A percentile compares a stretch with the other conserved stretches of the same genome.
Conservation (phyloP, 169 alveolate species). For the Cryptosporidium sp. region DNA sequence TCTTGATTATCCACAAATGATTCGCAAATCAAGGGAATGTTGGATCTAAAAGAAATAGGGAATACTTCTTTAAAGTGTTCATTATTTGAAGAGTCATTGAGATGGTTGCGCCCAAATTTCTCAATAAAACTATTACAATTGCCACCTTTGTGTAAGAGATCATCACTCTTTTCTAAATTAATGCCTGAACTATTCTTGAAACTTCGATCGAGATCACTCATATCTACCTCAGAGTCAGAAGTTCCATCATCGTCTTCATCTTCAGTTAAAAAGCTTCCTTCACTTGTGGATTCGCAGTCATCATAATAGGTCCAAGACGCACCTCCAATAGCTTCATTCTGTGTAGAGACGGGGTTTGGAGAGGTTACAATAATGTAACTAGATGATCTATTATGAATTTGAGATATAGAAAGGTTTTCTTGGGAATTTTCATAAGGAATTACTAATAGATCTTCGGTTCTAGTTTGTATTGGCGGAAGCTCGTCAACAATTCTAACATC, state of each 20-base stretch:
- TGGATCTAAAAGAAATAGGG: not conserved
- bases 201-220: constrained; percentile 6
- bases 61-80: not conserved
- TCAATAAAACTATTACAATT: not conserved
- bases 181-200: not conserved
- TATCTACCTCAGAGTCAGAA: constrained; percentile 20
- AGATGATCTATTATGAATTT: constrained; percentile 4
- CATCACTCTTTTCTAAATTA: not conserved
- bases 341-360: constrained; percentile 9
- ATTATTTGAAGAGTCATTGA: not conserved
- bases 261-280: constrained; percentile 55
- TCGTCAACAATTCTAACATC: constrained; percentile 59
- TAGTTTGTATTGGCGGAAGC: constrained; percentile 46
- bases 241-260: constrained; percentile 19
- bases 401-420: not conserved
- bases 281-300: constrained; percentile 74
- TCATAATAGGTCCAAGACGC: constrained; percentile 22
- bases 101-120: constrained; percentile 7
- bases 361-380: constrained; percentile 39
- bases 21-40: not conserved
- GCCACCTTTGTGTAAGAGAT: not conserved
- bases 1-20: constrained; percentile 9
- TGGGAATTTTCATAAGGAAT: constrained; percentile 47
- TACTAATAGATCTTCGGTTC: constrained; percentile 18
- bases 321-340: constrained; percentile 3